Evolutionary conservation across 169 alveolate genomes (phyloP), one percentile per base, ranked within the genome.

Genomic region (Miamiensis avidus): DNA sequence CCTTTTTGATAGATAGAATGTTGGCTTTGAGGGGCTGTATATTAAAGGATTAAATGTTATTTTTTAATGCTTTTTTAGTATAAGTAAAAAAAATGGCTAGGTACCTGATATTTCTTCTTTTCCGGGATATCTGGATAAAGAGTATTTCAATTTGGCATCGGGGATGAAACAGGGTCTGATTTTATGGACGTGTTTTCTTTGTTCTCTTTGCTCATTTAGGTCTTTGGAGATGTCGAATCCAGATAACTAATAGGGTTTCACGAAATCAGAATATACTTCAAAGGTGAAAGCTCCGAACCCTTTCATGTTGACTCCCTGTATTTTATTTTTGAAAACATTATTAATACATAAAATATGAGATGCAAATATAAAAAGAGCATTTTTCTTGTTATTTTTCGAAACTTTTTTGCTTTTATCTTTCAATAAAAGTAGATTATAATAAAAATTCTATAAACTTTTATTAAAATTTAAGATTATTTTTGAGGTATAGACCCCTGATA

Each of bases 101-200:
- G 31, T 77, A 77, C 82, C 82, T n/a, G 84, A 29, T 32, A 86
- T 82, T 75, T 86, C 90, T 76, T 86, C 90, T 32, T 86, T 86
- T 75, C 90, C 90, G 16, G 86, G 86, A 65, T 86, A 86, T 74
- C 90, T 75, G 29, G 81, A 49, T 26, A 86, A 72, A 31, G 84
- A 29, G 73, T 86, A 86, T 79, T 77, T 86, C 81, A 86, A 81
- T 74, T 74, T 33, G 49, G 81, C 49, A 76, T 86, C 87, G 30
- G 90, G 90, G 30, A 86, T 78, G 75, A 86, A 86, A 65, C 90
- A 86, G 49, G 90, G 90, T 86, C 90, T 86, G 65, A 86, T 86
- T 79, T 72, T 81, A 49, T 86, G 90, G 27, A 86, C 81, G 65
- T 86, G 90, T 82, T 86, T 86, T 64, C 90, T 75, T 27, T 86